A percentile compares a stretch with the other conserved stretches of the same genome.
Evolutionary conservation across 2,329 filamentous ascomycete genomes (phyloP).

Genomic region (Peltaster fructicola): DNA sequence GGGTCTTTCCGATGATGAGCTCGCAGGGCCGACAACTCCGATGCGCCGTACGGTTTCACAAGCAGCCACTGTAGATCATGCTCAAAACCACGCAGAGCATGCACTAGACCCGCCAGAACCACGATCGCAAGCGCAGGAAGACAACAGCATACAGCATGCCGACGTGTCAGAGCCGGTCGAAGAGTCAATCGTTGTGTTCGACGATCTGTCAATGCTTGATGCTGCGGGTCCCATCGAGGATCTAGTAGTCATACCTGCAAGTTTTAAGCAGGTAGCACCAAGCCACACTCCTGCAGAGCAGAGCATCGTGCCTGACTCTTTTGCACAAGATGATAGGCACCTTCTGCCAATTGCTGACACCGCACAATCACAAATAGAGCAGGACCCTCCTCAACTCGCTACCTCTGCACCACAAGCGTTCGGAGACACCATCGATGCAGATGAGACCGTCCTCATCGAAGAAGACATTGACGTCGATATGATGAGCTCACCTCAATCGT

Average conservation of each 20-base stretch:
- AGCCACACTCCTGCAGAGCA: no score
- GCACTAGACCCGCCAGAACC: slow-evolving; percentile 2
- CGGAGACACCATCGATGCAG: slow-evolving; percentile 3
- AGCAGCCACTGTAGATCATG: slow-evolving; percentile 5
- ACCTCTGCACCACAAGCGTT: slow-evolving; percentile 1
- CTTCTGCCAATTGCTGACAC: no score
- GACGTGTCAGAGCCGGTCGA: background rate
- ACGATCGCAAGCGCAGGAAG: slow-evolving; percentile 1
- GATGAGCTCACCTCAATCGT: background rate
- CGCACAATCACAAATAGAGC: no score
- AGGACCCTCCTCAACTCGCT: background rate
- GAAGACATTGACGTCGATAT: slow-evolving; percentile 5
- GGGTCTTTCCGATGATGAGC: slow-evolving; percentile 14
- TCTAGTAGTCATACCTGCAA: no score
- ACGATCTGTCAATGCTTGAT: no score
- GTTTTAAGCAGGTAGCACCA: no score
- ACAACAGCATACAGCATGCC: slow-evolving; percentile 2
- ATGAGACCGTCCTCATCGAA: slow-evolving; percentile 7
- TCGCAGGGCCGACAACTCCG: slow-evolving; percentile 17
- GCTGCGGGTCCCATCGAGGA: no score
- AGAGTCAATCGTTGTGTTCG: no score
- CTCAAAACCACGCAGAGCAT: slow-evolving; percentile 2
- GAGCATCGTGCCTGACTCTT: no score
- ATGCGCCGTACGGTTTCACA: slow-evolving; percentile 10
- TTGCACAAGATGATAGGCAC: no score